phyloP scores from a whole-genome alignment of 2,329 filamentous ascomycete genomes.

The Sclerotinia minor region DNA sequence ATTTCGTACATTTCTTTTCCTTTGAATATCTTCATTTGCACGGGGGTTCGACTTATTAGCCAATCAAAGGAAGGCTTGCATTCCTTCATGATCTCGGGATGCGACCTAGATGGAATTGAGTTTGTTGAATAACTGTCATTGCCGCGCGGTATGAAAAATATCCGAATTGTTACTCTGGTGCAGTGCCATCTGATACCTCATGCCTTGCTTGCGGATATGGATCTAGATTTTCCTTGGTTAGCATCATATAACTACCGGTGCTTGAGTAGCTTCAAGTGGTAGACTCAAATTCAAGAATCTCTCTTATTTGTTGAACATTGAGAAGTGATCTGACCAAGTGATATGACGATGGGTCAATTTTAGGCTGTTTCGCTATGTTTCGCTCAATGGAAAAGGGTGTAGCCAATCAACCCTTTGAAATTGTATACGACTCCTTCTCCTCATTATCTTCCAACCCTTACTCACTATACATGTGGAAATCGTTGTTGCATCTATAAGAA shows the following conservation, averaged over 20 bases:
- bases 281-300: neutral
- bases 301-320: neutral
- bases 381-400: neutral
- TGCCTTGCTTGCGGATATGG: neutral
- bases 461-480: neutral
- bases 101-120: constrained; percentile 9
- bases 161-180: neutral
- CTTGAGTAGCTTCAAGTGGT: neutral
- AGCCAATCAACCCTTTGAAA: neutral
- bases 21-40: constrained; percentile 11
- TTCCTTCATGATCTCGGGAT: neutral
- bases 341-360: neutral
- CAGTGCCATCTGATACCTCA: neutral
- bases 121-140: constrained; percentile 1
- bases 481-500: neutral
- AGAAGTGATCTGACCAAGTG: neutral
- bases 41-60: neutral
- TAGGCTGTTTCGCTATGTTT: neutral
- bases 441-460: neutral
- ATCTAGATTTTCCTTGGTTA: neutral
- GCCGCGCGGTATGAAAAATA: constrained; percentile 5
- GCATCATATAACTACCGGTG: neutral
- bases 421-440: neutral
- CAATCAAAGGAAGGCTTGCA: constrained; percentile 2
- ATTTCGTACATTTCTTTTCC: neutral